These are phyloP conservation scores for Hermanozyma aechmeae DNA, from an alignment of 805 yeast species.

Conservation along the genomic window DNA sequence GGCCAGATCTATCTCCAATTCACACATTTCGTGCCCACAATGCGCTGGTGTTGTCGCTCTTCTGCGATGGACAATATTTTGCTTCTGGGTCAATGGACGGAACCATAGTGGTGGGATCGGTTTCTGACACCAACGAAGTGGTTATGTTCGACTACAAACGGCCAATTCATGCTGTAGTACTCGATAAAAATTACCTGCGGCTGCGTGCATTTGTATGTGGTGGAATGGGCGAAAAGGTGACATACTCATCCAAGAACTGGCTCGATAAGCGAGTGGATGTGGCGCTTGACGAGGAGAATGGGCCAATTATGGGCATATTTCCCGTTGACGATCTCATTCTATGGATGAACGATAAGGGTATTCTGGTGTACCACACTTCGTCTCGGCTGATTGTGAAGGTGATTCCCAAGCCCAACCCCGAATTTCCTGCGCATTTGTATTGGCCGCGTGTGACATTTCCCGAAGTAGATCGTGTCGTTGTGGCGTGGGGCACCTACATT, in stretches of 20 bases:
- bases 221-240: conserved; percentile 80
- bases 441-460: conserved; percentile 71
- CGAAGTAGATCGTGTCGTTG: conserved; percentile 54
- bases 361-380: conserved; percentile 53
- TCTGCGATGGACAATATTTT: conserved; percentile 63
- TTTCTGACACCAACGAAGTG: conserved; percentile 52
- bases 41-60: conserved; percentile 69
- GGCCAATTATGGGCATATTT: conserved; percentile 63
- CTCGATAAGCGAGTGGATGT: conserved; percentile 72
- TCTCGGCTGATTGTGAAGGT: conserved; percentile 40
- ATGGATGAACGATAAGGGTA: conserved; percentile 82
- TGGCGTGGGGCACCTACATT: conserved; percentile 78
- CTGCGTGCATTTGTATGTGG: conserved; percentile 72
- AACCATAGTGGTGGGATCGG: conserved; percentile 72
- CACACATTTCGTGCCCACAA: conserved; percentile 78
- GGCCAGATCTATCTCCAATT: conserved; percentile 48
- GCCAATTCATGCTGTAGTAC: conserved; percentile 79
- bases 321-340: conserved; percentile 57
- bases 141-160: conserved; percentile 74
- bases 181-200: conserved; percentile 59
- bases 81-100: conserved; percentile 95
- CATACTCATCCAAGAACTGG: conserved; percentile 76
- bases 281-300: conserved; percentile 47
- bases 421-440: conserved; percentile 65
- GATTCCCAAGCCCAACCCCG: conserved; percentile 47